Percentiles rank a stretch among this genome's conserved stretches.
phyloP scores from a whole-genome alignment of 2,329 filamentous ascomycete species.

The Chaetomium olivaceum region DNA sequence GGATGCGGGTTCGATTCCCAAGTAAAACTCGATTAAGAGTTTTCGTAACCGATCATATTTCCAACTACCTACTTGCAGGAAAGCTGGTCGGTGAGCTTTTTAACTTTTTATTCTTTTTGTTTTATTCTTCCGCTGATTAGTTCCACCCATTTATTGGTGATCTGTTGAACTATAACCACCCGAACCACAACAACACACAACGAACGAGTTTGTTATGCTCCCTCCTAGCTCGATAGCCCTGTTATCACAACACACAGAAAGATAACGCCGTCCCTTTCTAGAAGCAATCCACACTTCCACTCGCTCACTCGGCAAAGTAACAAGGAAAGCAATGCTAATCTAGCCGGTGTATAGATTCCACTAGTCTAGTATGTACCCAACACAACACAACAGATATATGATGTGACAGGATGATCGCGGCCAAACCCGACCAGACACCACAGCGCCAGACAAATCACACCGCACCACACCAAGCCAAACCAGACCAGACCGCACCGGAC shows the following conservation, averaged over 20 bases:
- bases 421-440: neutral
- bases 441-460: neutral
- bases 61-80: too few species aligned
- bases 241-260: neutral
- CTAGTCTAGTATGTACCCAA: neutral
- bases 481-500: neutral
- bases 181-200: too few species aligned
- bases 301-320: neutral
- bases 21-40: too few species aligned
- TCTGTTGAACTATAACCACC: too few species aligned
- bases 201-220: too few species aligned
- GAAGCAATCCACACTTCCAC: neutral
- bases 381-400: neutral
- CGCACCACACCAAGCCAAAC: neutral
- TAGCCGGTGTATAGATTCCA: neutral
- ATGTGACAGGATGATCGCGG: neutral
- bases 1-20: too few species aligned
- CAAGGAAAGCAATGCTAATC: neutral
- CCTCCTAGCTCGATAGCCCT: neutral
- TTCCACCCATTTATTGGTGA: too few species aligned
- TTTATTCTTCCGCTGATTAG: too few species aligned
- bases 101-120: too few species aligned
- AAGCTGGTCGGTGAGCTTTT: too few species aligned
- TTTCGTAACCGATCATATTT: too few species aligned
- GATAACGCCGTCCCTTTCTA: neutral